phyloP scores from a whole-genome alignment of 768 basidiomycete species.

The Ramaria rubella region DNA sequence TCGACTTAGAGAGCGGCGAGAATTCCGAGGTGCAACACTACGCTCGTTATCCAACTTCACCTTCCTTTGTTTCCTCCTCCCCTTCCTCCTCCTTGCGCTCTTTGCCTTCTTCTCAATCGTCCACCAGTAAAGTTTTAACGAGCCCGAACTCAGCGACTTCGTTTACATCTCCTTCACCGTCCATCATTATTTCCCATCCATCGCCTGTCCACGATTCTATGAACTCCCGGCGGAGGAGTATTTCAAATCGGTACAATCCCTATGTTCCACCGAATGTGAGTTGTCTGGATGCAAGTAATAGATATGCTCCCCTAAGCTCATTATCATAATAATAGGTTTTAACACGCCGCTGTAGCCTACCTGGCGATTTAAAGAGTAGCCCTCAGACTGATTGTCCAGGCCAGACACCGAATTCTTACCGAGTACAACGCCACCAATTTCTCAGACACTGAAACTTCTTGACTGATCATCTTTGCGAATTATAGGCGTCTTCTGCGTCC shows the following conservation, averaged over 20 bases:
- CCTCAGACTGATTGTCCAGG: not conserved
- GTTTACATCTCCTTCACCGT: not conserved
- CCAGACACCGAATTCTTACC: not conserved
- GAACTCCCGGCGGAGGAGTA: conserved; percentile 1
- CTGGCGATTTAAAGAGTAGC: not conserved
- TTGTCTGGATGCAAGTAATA: no score
- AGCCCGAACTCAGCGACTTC: not conserved
- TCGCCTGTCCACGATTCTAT: not conserved
- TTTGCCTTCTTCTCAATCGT: conserved; percentile 28
- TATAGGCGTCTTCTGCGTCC: not conserved
- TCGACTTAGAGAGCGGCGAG: conserved; percentile 57
- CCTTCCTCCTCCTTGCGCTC: conserved; percentile 43
- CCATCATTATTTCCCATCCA: conserved; percentile 2
- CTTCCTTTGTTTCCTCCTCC: conserved; percentile 35
- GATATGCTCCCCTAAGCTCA: no score
- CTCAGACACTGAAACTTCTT: not conserved
- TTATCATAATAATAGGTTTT: not conserved
- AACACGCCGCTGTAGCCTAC: not conserved
- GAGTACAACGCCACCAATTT: not conserved
- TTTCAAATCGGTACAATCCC: not conserved
- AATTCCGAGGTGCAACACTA: conserved; percentile 21
- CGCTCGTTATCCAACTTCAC: conserved; percentile 23
- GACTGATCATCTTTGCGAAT: not conserved
- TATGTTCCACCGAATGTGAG: conserved; percentile 2
- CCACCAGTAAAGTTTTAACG: conserved; percentile 14